Evolutionary conservation across 331 rosid species (phyloP).

Genomic region (Malus hybrid): DNA sequence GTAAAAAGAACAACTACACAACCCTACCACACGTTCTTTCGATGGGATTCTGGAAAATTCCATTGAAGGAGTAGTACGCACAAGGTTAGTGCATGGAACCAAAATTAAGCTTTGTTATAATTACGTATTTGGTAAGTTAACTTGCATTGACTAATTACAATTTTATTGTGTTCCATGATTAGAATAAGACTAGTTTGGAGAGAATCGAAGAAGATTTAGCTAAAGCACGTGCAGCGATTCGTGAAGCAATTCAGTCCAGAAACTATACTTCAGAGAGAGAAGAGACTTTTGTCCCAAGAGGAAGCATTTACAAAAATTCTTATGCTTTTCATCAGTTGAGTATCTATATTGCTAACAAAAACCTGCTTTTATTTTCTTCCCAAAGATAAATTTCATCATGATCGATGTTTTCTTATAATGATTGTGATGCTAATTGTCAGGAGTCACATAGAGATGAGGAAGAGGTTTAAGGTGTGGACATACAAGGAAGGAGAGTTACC

Average conservation of each 20-base stretch:
- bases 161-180: neutral
- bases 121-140: neutral
- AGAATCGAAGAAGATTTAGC: slow-evolving; percentile 48
- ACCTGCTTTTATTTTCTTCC: neutral
- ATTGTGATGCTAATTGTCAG: slow-evolving; percentile 2
- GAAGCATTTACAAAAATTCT: slow-evolving; percentile 49
- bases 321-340: slow-evolving; percentile 57
- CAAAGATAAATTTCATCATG: neutral
- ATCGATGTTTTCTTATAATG: neutral
- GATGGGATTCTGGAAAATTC: slow-evolving; percentile 4
- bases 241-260: slow-evolving; percentile 27
- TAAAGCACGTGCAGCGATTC: slow-evolving; percentile 46
- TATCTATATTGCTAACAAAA: neutral
- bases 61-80: neutral
- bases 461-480: slow-evolving; percentile 33
- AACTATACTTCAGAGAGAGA: slow-evolving; percentile 22
- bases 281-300: slow-evolving; percentile 45
- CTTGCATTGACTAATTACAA: neutral
- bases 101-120: neutral
- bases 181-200: slow-evolving; percentile 30
- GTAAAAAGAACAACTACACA: neutral
- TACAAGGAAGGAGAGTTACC: slow-evolving; percentile 38
- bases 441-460: slow-evolving; percentile 35
- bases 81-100: neutral
- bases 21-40: neutral